A percentile compares a stretch with the other conserved stretches of the same genome.
phyloP scores from a whole-genome alignment of 176 grass and related monocot genomes.

The Typha latifolia region DNA sequence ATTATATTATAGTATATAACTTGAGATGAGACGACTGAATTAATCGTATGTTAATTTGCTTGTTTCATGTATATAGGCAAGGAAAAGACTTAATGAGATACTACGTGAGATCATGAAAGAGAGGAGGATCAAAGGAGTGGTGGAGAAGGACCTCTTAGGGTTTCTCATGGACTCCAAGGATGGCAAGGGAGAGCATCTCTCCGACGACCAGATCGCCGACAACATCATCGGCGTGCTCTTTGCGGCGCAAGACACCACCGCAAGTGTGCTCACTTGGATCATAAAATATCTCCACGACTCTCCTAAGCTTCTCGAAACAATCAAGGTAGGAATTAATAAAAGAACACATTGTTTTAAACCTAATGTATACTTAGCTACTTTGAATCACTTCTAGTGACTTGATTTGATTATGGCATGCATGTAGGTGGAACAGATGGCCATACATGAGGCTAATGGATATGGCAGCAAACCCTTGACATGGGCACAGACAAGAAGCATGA shows the following conservation, averaged over 20 bases:
- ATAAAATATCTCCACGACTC: constrained; percentile 45
- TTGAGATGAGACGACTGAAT: no score
- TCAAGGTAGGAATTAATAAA: constrained; percentile 25
- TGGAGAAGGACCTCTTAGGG: constrained; percentile 15
- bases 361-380: not conserved
- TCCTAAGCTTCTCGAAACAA: constrained; percentile 46
- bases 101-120: constrained; percentile 17
- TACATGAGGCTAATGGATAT: constrained; percentile 21
- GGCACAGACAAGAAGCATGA: constrained; percentile 47
- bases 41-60: no score
- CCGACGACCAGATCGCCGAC: constrained; percentile 46
- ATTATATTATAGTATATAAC: no score
- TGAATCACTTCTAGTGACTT: not conserved
- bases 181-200: constrained; percentile 24
- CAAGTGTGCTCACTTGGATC: constrained; percentile 61
- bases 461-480: constrained; percentile 45
- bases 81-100: constrained; percentile 24
- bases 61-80: constrained; percentile 23
- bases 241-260: constrained; percentile 62
- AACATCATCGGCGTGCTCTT: constrained; percentile 58
- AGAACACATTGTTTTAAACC: not conserved
- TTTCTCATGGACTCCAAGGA: constrained; percentile 30
- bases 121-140: not conserved
- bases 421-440: constrained; percentile 46
- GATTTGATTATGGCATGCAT: not conserved